Evolutionary conservation across 1,284 basidiomycete species (phyloP), one percentile per base, ranked within the genome.

Genomic region (Volvariella volvacea): DNA sequence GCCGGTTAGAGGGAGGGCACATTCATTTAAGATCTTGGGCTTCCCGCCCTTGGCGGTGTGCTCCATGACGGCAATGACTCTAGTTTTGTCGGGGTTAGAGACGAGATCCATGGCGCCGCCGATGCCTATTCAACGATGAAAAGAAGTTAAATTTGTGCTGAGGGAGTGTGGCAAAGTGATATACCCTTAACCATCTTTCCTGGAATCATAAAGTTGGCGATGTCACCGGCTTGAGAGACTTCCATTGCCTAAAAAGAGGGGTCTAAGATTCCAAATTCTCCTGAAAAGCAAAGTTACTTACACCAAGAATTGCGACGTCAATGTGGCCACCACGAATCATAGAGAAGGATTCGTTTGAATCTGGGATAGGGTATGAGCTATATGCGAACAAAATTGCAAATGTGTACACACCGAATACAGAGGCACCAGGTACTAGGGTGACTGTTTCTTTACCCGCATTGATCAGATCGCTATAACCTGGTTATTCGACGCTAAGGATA

Each of bases 161-260:
- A 31, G n/a, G 48, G 32, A 44, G 19, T 20, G 37, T 32, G 30
- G 31, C 21, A 34, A 8, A 34, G 22, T 41, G 36, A 39, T 63
- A 30, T 50, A 74, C 88, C 87, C 73, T 89, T 91, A 43, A 92
- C 79, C 58, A 92, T 77, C 66, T 94, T 92, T 22, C 91, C 90
- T 12, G 93, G 93, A 54, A 97, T 92, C 92, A 96, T 97, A 63
- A 91, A 98, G 71, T 98, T 98, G 42, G 95, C 94, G 49, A 98
- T 86, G 61, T 98, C 93, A 48, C 94, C 95, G 17, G 82, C 82
- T 53, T 87, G 81, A 1, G 91, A 92, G 41, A 97, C 93, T 74
- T 98, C 86, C 83, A 98, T 92, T 2, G 94, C 92, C 86, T 89
- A 47, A 8, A 48, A n/a, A 37, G 38, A 36, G 31, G 46, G 48